These are phyloP conservation scores for Kodamaea neixiangensis DNA, from an alignment of 805 yeast species.

Conservation along the genomic window DNA sequence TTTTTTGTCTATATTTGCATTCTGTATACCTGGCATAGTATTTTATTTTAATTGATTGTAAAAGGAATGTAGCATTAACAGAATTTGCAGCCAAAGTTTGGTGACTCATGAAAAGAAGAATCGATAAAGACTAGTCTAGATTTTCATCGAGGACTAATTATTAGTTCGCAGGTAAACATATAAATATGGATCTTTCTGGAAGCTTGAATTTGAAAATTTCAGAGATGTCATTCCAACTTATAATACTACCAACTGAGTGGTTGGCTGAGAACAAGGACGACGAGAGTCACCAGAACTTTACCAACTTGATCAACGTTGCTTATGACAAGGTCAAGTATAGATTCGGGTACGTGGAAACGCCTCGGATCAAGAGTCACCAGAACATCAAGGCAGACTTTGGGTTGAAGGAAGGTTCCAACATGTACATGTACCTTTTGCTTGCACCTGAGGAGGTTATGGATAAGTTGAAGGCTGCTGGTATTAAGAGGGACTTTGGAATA, in stretches of 20 bases:
- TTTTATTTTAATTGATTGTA: not conserved
- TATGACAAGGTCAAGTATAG: constrained; percentile 49
- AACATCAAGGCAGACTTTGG: constrained; percentile 27
- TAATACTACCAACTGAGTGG: constrained; percentile 28
- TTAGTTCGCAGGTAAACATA: too few relatives aligned
- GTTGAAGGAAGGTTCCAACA: constrained; percentile 18
- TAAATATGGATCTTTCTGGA: not conserved
- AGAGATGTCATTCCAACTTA: constrained; percentile 18
- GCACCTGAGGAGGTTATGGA: constrained; percentile 26
- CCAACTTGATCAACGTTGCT: constrained; percentile 47
- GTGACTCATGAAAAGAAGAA: not conserved
- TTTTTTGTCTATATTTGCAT: not conserved
- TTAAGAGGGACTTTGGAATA: constrained; percentile 25
- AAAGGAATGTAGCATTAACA: not conserved
- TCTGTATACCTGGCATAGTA: not conserved
- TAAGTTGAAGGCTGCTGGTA: constrained; percentile 22
- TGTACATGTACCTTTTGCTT: constrained; percentile 26
- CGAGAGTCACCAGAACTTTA: constrained; percentile 5
- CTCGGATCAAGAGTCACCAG: constrained; percentile 37
- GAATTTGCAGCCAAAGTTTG: too few relatives aligned
- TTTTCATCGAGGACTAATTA: too few relatives aligned
- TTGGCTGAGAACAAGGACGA: constrained; percentile 1
- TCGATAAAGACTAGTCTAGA: not conserved
- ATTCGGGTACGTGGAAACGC: constrained; percentile 42
- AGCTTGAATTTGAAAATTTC: not conserved